phyloP scores from a whole-genome alignment of 768 basidiomycete genomes.

The Pulveroboletus sp. region DNA sequence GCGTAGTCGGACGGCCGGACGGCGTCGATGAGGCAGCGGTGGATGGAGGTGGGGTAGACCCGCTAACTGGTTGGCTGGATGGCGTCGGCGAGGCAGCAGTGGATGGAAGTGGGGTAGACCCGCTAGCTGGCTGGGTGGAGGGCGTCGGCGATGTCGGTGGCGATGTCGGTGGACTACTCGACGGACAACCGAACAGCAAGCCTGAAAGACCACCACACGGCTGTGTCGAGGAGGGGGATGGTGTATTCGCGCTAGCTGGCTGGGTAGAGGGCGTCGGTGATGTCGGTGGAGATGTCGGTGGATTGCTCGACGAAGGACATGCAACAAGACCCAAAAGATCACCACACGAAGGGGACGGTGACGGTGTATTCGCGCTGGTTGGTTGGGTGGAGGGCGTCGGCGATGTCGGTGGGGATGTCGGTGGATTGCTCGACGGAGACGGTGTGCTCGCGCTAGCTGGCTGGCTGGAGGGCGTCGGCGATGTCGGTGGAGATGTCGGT shows the following conservation, averaged over 20 bases:
- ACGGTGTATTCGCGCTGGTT: background rate
- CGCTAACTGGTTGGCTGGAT: too few species aligned
- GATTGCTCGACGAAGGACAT: background rate
- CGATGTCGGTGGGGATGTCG: too few species aligned
- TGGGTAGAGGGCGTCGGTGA: background rate
- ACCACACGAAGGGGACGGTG: constrained; percentile 2
- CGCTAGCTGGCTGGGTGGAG: background rate
- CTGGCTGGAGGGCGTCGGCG: background rate
- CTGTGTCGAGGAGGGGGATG: background rate
- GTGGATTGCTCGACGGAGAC: too few species aligned
- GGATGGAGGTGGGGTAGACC: too few species aligned
- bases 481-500: background rate
- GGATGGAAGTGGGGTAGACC: background rate
- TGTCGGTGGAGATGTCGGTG: background rate
- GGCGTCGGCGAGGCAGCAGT: background rate
- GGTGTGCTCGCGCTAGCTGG: background rate
- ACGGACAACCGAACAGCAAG: constrained; percentile 5
- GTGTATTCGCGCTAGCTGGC: background rate
- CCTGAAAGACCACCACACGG: constrained; percentile 8
- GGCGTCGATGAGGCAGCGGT: background rate
- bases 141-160: background rate
- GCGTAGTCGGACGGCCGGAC: background rate
- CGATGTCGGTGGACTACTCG: background rate
- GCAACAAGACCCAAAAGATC: constrained; percentile 10
- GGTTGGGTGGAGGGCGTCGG: background rate